Conservation (phyloP, 2,329 filamentous ascomycete genomes). For the Phialocephala subalpina region DNA sequence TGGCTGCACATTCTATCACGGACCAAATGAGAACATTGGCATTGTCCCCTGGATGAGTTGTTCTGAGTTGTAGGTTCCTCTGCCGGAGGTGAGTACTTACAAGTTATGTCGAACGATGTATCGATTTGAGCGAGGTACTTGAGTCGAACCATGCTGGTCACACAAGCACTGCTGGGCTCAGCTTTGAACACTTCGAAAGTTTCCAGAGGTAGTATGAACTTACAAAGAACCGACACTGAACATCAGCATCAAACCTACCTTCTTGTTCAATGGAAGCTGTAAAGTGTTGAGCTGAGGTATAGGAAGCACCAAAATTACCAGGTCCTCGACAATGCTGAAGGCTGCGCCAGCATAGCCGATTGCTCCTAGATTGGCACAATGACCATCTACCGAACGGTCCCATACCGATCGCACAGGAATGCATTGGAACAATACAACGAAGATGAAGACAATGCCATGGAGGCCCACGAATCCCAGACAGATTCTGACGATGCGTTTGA, state of each 20-base stretch:
- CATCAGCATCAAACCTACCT: neutral
- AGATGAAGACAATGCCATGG: neutral
- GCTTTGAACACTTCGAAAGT: neutral
- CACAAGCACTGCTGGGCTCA: neutral
- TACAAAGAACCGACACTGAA: neutral
- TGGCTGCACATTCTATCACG: neutral
- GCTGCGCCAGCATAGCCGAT: neutral
- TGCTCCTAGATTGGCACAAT: neutral
- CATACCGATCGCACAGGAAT: neutral
- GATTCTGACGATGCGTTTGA: neutral
- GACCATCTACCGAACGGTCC: neutral
- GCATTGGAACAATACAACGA: neutral
- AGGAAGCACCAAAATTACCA: neutral
- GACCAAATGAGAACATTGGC: neutral
- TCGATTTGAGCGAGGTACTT: neutral
- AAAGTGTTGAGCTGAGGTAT: neutral
- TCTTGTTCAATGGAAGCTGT: neutral
- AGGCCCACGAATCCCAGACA: neutral
- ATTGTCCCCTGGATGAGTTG: neutral
- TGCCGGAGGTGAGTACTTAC: neutral
- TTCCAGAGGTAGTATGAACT: neutral
- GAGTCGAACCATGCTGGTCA: neutral
- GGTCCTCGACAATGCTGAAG: neutral
- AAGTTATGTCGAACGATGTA: neutral
- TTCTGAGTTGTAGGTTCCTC: neutral